Base-by-base conservation (phyloP, 768 basidiomycete genomes). In the Clitopilus hobsonii region DNA sequence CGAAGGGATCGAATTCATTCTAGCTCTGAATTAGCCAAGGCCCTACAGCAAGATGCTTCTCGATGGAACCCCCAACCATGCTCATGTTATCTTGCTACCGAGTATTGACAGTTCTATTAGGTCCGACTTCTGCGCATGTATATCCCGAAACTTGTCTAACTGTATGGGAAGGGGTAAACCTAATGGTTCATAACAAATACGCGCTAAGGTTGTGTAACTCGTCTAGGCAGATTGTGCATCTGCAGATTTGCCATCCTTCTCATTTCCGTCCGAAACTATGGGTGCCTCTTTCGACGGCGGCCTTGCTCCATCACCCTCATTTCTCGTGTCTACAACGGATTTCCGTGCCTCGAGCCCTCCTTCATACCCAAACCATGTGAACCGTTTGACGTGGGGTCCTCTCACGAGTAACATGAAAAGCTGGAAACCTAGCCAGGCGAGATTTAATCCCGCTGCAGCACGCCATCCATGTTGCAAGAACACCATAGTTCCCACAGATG, bases 401-500 rank as follows among this genome's bases (percentile, higher is more conserved):
- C 91, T 78, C 24, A 81, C 36, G 8, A 87, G 67, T 3, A 91
- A 76, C 3, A 89, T 56, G 24, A 79, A 49, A 0, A 91, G 61
- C 58, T 82, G 79, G 59, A 78, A 81, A 0, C 69, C 82, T 30
- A 80, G 76, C 65, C 82, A 79, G 0, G 76, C 88, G 53, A 91
- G 65, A 38, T 79, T 79, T 10, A 90, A 71, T 25, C 74, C 75
- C 0, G 88, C 84, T 1, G 78, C 80, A 0, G 87, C 76, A 29
- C 82, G 75, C 89, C 89, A 92, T 14, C 91, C 91, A 59, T 81
- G 71, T 13, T 72, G 60, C 25, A 86, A 76, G 69, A 90, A 94
- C 1, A 93, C 78, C 29, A 80, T 67, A 0, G 89, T 87, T 26
- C 89, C 86, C 0, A 86, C 85, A 0, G 87, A 77, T 0, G 90